Conservation (phyloP, 768 basidiomycete genomes). For the Tulasnella calospora region DNA sequence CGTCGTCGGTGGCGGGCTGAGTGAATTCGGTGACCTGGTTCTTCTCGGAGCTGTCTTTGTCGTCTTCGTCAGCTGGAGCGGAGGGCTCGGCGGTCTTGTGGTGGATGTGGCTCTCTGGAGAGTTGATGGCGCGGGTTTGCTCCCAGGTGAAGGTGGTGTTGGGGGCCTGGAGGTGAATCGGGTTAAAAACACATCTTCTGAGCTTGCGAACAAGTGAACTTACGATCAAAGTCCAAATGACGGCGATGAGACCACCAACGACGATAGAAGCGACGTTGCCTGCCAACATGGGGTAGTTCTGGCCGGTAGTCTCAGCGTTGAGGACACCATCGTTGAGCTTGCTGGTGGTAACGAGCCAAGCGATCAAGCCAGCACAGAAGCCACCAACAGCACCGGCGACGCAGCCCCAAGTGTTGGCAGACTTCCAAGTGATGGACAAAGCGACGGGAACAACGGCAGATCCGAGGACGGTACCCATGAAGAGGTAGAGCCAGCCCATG, state of each 20-base stretch:
- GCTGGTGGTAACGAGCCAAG: slow-evolving; percentile 81
- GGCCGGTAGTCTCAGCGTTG: slow-evolving; percentile 47
- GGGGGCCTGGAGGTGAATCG: slow-evolving; percentile 54
- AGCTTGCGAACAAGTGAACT: slow-evolving; percentile 30
- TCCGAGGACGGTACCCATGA: slow-evolving; percentile 79
- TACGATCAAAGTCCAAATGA: slow-evolving; percentile 59
- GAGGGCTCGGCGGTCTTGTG: slow-evolving; percentile 1
- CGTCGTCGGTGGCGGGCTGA: slow-evolving; percentile 15
- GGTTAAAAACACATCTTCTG: not conserved
- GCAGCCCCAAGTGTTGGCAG: slow-evolving; percentile 81
- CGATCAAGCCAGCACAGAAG: slow-evolving; percentile 61
- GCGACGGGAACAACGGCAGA: slow-evolving; percentile 85
- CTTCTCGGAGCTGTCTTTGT: slow-evolving; percentile 37
- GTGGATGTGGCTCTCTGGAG: slow-evolving; percentile 30
- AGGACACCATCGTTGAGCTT: slow-evolving; percentile 64
- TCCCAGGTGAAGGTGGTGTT: slow-evolving; percentile 73
- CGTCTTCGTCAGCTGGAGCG: slow-evolving; percentile 29
- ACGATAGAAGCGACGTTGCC: slow-evolving; percentile 86
- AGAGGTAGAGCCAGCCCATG: slow-evolving; percentile 82
- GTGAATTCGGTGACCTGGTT: slow-evolving; percentile 26
- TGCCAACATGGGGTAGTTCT: slow-evolving; percentile 67
- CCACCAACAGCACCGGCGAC: slow-evolving; percentile 68
- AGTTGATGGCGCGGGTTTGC: slow-evolving; percentile 72
- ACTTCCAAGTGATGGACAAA: slow-evolving; percentile 75
- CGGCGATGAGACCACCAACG: slow-evolving; percentile 71